phyloP scores from a whole-genome alignment of 2,329 filamentous ascomycete genomes.

The Penicillium sp. region DNA sequence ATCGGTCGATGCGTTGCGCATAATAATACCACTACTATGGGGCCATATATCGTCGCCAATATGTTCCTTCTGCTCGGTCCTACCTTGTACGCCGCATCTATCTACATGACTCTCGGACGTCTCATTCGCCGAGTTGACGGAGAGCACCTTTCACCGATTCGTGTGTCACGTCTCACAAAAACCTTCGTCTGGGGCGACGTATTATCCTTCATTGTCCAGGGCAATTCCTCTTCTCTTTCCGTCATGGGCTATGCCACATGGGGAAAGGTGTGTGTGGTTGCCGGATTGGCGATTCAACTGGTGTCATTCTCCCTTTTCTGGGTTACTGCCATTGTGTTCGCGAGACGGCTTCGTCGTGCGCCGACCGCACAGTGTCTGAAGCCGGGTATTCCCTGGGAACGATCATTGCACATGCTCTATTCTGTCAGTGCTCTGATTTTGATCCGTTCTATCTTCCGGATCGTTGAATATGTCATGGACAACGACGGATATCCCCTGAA shows the following conservation, averaged over 20 bases:
- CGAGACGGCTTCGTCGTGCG: constrained; percentile 16
- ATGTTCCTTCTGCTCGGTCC: constrained; percentile 52
- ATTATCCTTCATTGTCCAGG: constrained; percentile 51
- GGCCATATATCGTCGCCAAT: constrained; percentile 44
- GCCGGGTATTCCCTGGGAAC: constrained; percentile 12
- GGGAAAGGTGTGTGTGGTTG: constrained; percentile 20
- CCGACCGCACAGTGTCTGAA: constrained; percentile 10
- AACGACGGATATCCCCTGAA: constrained; percentile 42
- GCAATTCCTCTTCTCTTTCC: constrained; percentile 14
- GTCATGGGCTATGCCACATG: constrained; percentile 21
- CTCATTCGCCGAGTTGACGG: constrained; percentile 45
- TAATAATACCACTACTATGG: constrained; percentile 18
- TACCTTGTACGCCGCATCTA: constrained; percentile 51
- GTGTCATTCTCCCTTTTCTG: constrained; percentile 29
- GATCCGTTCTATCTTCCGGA: constrained; percentile 48
- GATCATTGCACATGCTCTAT: constrained; percentile 22
- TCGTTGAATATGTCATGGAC: constrained; percentile 52
- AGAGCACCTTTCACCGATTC: constrained; percentile 47
- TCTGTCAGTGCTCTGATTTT: constrained; percentile 38
- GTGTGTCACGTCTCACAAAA: constrained; percentile 47
- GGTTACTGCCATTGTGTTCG: constrained; percentile 22
- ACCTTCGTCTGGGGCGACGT: constrained; percentile 53
- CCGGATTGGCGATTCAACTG: constrained; percentile 30
- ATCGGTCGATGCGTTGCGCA: constrained; percentile 24
- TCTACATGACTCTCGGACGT: constrained; percentile 53